phyloP scores from a whole-genome alignment of 148 eudicot species.

The Rhododendron simsii region DNA sequence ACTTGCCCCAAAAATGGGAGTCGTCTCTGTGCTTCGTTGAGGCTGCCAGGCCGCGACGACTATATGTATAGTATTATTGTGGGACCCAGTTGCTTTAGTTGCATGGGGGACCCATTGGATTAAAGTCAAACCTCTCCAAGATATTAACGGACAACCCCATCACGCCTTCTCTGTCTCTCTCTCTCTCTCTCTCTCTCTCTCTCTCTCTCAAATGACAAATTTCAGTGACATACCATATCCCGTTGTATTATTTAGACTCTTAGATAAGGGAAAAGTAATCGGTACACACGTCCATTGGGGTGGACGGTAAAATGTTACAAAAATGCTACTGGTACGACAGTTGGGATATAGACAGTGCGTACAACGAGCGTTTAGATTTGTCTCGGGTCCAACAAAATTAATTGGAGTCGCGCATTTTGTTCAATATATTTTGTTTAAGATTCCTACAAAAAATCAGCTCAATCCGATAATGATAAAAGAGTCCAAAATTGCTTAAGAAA shows the following conservation, averaged over 20 bases:
- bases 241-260: background rate
- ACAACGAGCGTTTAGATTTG: too few relatives aligned
- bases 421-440: too few relatives aligned
- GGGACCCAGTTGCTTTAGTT: background rate
- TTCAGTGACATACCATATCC: background rate
- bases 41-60: background rate
- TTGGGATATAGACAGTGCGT: too few relatives aligned
- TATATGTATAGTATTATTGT: background rate
- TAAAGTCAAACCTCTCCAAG: background rate
- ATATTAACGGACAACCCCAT: background rate
- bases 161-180: background rate
- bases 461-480: too few relatives aligned
- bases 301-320: background rate
- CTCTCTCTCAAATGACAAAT: background rate
- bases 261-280: too few relatives aligned
- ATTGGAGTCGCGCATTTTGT: too few relatives aligned
- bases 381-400: too few relatives aligned
- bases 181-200: background rate
- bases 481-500: too few relatives aligned
- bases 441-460: too few relatives aligned
- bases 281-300: background rate
- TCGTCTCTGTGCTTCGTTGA: background rate
- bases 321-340: too few relatives aligned
- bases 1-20: background rate
- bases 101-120: background rate